Percentiles rank a stretch among this genome's conserved stretches.
Evolutionary conservation across 2,329 filamentous ascomycete genomes (phyloP).

Genomic region (Verticillium longisporum): DNA sequence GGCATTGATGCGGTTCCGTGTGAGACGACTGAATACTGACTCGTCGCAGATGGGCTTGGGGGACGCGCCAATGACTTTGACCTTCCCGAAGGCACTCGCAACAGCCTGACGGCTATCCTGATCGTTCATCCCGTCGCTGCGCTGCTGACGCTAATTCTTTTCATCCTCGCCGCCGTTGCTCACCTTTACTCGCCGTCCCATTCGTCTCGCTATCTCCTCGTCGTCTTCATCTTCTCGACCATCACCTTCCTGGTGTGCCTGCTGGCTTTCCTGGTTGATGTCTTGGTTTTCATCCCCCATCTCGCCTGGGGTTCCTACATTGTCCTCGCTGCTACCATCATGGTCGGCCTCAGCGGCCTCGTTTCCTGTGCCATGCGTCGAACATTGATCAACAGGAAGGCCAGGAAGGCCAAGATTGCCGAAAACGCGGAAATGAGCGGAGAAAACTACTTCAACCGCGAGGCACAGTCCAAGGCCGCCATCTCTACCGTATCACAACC

Average conservation of each 20-base stretch:
- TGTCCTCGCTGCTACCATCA: slow-evolving; percentile 79
- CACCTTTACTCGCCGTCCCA: slow-evolving; percentile 86
- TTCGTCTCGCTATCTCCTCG: slow-evolving; percentile 80
- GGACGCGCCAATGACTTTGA: slow-evolving; percentile 40
- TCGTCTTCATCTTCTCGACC: slow-evolving; percentile 78
- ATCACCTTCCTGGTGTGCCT: slow-evolving; percentile 78
- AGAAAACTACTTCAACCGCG: slow-evolving; percentile 78
- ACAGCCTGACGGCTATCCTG: slow-evolving; percentile 75
- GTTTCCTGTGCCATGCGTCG: slow-evolving; percentile 93
- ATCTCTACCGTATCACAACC: slow-evolving; percentile 42
- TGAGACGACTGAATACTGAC: neutral
- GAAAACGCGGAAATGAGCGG: slow-evolving; percentile 98
- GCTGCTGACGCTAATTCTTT: slow-evolving; percentile 76
- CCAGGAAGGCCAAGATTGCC: slow-evolving; percentile 80
- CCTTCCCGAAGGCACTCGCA: slow-evolving; percentile 43
- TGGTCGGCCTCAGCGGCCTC: slow-evolving; percentile 74
- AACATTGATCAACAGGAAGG: slow-evolving; percentile 84
- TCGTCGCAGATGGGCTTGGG: neutral
- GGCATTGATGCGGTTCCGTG: neutral
- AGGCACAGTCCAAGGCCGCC: slow-evolving; percentile 46
- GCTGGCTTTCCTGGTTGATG: slow-evolving; percentile 86
- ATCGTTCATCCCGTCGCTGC: slow-evolving; percentile 91
- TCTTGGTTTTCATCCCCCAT: slow-evolving; percentile 90
- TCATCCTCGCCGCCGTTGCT: slow-evolving; percentile 69
- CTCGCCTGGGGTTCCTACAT: slow-evolving; percentile 92